Base-by-base conservation (phyloP, 768 basidiomycete genomes). In the Megacollybia marginata region DNA sequence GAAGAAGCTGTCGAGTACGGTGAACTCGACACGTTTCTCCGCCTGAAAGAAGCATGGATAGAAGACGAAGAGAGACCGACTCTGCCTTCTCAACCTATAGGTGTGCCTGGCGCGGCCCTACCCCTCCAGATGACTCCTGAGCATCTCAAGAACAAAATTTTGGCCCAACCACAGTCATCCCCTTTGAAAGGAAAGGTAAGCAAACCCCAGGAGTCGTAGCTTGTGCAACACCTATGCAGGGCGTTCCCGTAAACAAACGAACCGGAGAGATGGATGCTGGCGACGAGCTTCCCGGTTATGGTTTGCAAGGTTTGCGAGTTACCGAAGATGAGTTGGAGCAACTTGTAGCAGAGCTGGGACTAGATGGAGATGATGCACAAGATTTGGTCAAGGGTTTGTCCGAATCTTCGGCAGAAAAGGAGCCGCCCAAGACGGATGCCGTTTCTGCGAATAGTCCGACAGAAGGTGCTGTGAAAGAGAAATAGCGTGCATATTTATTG, bases 1-100 rank as follows among this genome's bases (percentile, higher is more conserved):
- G 91, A 92, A 69, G 86, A 88, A 57, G 88, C 91, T 8, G 90
- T 91, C 32, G 90, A 92, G 65, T 80, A 75, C 58, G 78, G 70
- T 52, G 85, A 88, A 54, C 79, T 92, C 19, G 79, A 82, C 31
- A 66, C 57, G 1, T 92, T 88, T 67, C 69, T 92, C 32, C 79
- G 85, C 12, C 73, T 83, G 18, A 83, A 85, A 7, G 90, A 92
- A 56, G 67, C 69, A 12, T 92, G 82, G 76, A 69, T 85, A 49
- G 64, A 62, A 7, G 86, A 88, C 35, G 82, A 80, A 52, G 80
- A 82, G 45, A 70, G 69, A n/a, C 74, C 79, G 1, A 64, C 73
- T 2, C 81, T 78, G 5, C 67, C 65, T 23, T 75, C 67, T 0
- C 75, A 79, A 54, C 82, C 86, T 10, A 75, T 91, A 46, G 90